Base-by-base conservation (phyloP, 495 filamentous ascomycete genomes). In the Xylaria scruposa region DNA sequence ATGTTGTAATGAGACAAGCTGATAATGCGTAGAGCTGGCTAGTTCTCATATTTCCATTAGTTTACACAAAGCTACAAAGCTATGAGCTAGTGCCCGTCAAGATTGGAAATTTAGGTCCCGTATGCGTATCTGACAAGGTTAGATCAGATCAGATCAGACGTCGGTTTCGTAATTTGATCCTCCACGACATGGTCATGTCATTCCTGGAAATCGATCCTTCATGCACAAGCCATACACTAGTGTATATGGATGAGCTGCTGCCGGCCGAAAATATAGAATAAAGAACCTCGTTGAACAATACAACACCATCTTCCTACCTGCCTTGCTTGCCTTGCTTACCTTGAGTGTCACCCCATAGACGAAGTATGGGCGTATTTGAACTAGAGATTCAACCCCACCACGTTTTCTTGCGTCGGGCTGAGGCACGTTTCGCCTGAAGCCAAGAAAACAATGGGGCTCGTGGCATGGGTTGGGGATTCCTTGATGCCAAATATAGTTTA, bases 381-480 rank as follows among this genome's bases (percentile, higher is more conserved):
- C 26, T 59, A 31, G 29, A 33, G 38, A 21, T 36, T 42, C 29
- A 62, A 42, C 59, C 59, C 59, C 63, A 6, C 46, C 46, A 67
- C 33, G 2, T 3, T 44, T 10, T 56, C 38, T 15, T 49, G 49
- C 47, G n/a, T 10, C 49, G 65, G 64, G 65, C 65, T 67, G 65
- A 67, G 49, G 65, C 65, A 67, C 12, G 65, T 56, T 67, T 67
- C 65, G 49, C 65, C 60, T 29, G 38, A 44, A 33, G 38, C 60
- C 38, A 24, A 73, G 59, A 75, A 62, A 67, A 63, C 59, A 58
- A 64, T 46, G 67, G 42, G 62, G 46, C 38, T 51, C 59, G 13
- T 40, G 58, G 29, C 33, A 75, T 73, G 75, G 75, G 75, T 61
- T 75, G 71, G 71, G 66, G 73, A 77, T 77, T 77, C 75, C 75